Conservation (phyloP, 805 yeast genomes). For the Pichia insulana region DNA sequence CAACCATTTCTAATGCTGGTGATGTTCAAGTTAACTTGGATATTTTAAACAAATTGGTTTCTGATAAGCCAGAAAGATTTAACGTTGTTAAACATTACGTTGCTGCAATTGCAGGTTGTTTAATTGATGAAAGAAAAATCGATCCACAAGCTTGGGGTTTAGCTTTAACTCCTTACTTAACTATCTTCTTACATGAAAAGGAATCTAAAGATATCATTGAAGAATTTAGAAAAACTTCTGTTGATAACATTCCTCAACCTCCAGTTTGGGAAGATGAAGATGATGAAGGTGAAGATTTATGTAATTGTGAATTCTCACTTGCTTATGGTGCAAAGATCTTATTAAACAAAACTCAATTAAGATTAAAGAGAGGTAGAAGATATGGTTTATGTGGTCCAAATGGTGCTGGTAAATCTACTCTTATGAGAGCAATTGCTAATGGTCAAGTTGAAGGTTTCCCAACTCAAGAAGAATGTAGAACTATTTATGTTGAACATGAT, state of each 20-base stretch:
- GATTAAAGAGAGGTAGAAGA: constrained; percentile 98
- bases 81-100: constrained; percentile 68
- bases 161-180: constrained; percentile 86
- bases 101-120: constrained; percentile 97
- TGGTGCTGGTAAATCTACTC: constrained; percentile 98
- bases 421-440: constrained; percentile 94
- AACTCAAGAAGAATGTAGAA: constrained; percentile 96
- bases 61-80: constrained; percentile 70
- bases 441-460: constrained; percentile 99
- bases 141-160: constrained; percentile 89
- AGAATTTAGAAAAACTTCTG: constrained; percentile 90
- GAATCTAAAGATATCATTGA: constrained; percentile 86
- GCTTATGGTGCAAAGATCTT: constrained; percentile 99
- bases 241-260: constrained; percentile 96
- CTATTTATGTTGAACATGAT: constrained; percentile 99
- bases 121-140: constrained; percentile 94
- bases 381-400: constrained; percentile 99
- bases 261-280: constrained; percentile 87
- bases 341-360: constrained; percentile 97
- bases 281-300: constrained; percentile 98
- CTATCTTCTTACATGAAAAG: constrained; percentile 90
- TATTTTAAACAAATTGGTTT: constrained; percentile 67
- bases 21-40: constrained; percentile 80
- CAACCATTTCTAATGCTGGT: constrained; percentile 99
- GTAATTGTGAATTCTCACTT: constrained; percentile 99